A percentile compares a stretch with the other conserved stretches of the same genome.
Evolutionary conservation across 73 alveolate species (phyloP).

Genomic region (Tetrahymena elliotti): DNA sequence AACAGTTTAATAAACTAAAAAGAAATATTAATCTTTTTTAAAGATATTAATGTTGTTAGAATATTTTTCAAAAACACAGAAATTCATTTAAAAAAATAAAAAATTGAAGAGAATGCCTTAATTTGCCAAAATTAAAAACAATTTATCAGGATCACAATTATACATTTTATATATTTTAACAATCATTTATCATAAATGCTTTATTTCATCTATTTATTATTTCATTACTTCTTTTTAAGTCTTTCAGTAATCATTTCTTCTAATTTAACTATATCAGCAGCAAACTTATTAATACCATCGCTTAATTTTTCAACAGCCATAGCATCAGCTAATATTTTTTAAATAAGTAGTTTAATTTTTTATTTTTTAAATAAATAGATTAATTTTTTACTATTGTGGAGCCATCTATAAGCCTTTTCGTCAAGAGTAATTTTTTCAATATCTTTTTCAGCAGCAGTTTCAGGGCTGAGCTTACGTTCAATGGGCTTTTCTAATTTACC

Average conservation of each 20-base stretch:
- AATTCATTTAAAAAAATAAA: no score
- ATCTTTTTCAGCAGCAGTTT: constrained; percentile 6
- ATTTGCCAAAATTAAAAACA: no score
- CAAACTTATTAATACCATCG: constrained; percentile 68
- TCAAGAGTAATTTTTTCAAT: constrained; percentile 23
- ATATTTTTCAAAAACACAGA: no score
- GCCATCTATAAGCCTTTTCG: constrained; percentile 45
- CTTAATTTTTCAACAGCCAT: constrained; percentile 70
- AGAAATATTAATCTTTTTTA: no score
- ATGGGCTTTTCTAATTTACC: constrained; percentile 2
- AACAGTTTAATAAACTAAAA: no score
- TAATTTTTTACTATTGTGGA: not conserved
- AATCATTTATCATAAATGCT: no score
- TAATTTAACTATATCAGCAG: constrained; percentile 48
- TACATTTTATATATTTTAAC: not conserved
- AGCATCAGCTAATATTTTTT: constrained; percentile 42
- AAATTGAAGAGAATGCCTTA: no score
- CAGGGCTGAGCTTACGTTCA: constrained; percentile 11
- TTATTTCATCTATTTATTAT: not conserved
- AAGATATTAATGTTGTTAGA: no score
- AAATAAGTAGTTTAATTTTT: no score
- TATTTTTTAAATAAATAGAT: not conserved
- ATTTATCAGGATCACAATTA: no score
- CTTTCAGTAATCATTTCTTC: constrained; percentile 1
- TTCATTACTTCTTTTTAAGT: not conserved